Base-by-base conservation (phyloP, 192 early-diverging fungal genomes). In the Coemansia aciculifera region DNA sequence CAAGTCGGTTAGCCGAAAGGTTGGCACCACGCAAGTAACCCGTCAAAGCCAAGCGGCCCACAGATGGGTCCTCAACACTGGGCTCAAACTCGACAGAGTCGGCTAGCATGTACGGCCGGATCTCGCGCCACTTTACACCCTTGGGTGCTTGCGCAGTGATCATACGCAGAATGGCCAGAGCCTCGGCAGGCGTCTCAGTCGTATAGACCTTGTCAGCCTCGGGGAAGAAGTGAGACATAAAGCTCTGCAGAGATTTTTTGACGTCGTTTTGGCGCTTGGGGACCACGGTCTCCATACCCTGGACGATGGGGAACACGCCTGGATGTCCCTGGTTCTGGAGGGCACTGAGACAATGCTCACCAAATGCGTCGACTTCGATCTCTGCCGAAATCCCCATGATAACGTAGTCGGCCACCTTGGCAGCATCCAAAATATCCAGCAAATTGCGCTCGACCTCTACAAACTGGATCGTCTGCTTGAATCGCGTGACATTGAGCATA, bases 321-420 rank as follows among this genome's bases (percentile, higher is more conserved):
- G 91, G 86, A 17, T 96, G 89, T 63, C 95, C 96, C 75, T 96
- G 95, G 51, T 90, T 88, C 75, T 94, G 91, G 66, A 99, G 90
- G 32, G 91, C 88, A 38, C 86, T 86, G 73, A 99, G 73, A 60
- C 89, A 88, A 63, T 85, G 86, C 74, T 94, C 90, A 43, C 97
- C 97, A 87, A 97, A 96, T 39, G 84, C 85, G 73, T 98, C 97
- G 8, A 99, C 97, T 74, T 98, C 95, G 10, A 90, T 89, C 3
- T 89, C 86, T 15, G 95, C 93, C 48, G 94, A 96, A 70, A 99
- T 74, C 1, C 92, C 86, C 73, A 94, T 90, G 59, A 99, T 66
- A 66, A 93, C 85, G 69, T 93, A 95, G 74, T 99, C 97, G 39
- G 94, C 94, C 0, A 95, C 90, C 78, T 94, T 96, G 73, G 91